Evolutionary conservation across 163 green algal genomes (phyloP), one percentile per base, ranked within the genome.

Genomic region (Chlorella variabilis): DNA sequence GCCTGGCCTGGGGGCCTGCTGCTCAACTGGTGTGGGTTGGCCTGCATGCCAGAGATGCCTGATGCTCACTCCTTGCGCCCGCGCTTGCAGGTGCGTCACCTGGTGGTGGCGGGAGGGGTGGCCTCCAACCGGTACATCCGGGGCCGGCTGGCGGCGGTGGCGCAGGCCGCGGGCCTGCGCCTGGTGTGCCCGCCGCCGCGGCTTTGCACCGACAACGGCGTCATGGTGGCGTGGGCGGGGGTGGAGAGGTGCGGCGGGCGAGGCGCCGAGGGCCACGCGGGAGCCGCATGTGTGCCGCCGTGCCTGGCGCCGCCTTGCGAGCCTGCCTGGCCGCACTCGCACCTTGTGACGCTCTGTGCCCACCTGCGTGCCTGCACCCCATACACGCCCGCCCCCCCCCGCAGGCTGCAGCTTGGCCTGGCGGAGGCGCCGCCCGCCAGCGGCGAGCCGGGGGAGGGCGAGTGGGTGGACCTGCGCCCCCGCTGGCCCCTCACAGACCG

Each of bases 131-230:
- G 84, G 49, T 84, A 88, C 42, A 89, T 99, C 51, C 86, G 97
- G 4, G 41, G 42, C 6, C 58, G 81, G 27, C 81, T 99, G 59
- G 34, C 84, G 25, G 59, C 88, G 81, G 85, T 94, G 54, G 83
- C 87, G 0, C 61, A 54, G 15, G 70, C 83, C 17, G 65, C 83
- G 15, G 89, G 86, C 8, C 80, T 98, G 70, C 27, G 89, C 63
- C 83, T 99, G 48, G 92, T 98, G n/a, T 90, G 91, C 61, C 97
- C 97, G 4, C 91, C 93, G 23, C 89, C 97, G 0, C 76, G 83
- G 27, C 95, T 96, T 62, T 99, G 97, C 89, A 98, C 96, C 4
- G 97, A 99, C 88, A 99, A 99, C 70, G 97, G 97, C 25, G 94
- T 97, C 6, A 99, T 98, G 95, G 93, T 98, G 42, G 94, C 93